Evolutionary conservation across 768 basidiomycete species (phyloP).

Genomic region (Amylocystis lapponica): DNA sequence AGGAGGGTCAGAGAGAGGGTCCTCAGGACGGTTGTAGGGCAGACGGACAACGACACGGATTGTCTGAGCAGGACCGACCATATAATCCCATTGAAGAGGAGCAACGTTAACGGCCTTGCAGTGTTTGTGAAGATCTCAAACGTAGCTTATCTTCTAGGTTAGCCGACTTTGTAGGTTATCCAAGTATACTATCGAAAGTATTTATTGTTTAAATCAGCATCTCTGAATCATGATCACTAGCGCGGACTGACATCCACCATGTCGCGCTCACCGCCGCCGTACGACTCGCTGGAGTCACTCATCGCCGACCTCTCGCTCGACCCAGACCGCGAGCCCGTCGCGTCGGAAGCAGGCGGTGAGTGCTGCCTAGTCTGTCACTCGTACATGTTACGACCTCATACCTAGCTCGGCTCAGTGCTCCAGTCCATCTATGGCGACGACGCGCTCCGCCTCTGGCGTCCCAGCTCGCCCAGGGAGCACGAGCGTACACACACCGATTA

Average conservation of each 20-base stretch:
- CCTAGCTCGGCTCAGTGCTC: conserved; percentile 42
- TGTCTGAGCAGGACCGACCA: conserved; percentile 3
- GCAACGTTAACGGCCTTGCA: too few relatives aligned
- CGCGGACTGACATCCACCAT: too few relatives aligned
- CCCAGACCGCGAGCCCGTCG: conserved; percentile 37
- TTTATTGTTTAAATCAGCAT: too few relatives aligned
- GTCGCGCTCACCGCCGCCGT: conserved; percentile 1
- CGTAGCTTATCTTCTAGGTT: too few relatives aligned
- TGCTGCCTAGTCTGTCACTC: conserved; percentile 15
- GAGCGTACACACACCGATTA: conserved; percentile 2
- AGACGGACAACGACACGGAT: conserved; percentile 71
- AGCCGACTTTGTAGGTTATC: too few relatives aligned
- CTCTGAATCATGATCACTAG: too few relatives aligned
- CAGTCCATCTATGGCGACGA: conserved; percentile 78
- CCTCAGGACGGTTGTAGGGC: conserved; percentile 73
- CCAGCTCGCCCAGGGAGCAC: conserved; percentile 5
- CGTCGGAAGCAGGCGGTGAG: conserved; percentile 42
- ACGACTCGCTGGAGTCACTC: conserved; percentile 4
- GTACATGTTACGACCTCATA: conserved; percentile 4
- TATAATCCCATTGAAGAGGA: too few relatives aligned
- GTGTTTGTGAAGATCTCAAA: too few relatives aligned
- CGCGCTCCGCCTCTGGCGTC: conserved; percentile 51
- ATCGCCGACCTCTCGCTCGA: conserved; percentile 19
- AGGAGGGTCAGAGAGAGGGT: conserved; percentile 60
- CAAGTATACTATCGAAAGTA: too few relatives aligned